phyloP scores from a whole-genome alignment of 1,284 basidiomycete species.

The Cutaneotrichosporon sp. region DNA sequence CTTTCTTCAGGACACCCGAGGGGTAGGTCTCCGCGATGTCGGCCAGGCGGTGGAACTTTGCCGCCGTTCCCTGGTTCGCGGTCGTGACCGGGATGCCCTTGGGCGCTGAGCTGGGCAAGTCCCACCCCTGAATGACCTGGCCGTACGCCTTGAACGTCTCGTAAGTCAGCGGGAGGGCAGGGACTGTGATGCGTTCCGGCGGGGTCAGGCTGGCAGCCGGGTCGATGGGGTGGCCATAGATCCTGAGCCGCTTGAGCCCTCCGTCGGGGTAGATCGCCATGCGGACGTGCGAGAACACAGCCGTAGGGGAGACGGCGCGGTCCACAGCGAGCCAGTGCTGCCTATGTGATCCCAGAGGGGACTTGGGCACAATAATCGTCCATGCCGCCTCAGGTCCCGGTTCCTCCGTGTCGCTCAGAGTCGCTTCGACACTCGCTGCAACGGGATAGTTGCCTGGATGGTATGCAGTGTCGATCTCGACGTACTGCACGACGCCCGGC shows the following conservation, averaged over 20 bases:
- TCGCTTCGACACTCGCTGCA: conserved; percentile 44
- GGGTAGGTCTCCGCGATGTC: conserved; percentile 63
- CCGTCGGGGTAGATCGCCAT: conserved; percentile 92
- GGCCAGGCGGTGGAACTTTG: conserved; percentile 82
- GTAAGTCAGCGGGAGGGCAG: conserved; percentile 68
- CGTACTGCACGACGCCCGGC: conserved; percentile 65
- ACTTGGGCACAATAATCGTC: conserved; percentile 68
- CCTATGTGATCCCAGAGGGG: conserved; percentile 80
- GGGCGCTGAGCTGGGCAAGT: conserved; percentile 44
- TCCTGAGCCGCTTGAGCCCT: conserved; percentile 83
- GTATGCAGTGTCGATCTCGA: conserved; percentile 89
- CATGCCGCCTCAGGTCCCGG: conserved; percentile 55
- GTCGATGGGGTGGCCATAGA: conserved; percentile 62
- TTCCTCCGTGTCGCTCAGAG: conserved; percentile 28
- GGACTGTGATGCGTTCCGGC: conserved; percentile 24
- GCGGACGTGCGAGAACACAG: conserved; percentile 73
- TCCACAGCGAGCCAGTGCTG: conserved; percentile 83
- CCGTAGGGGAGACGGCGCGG: conserved; percentile 53
- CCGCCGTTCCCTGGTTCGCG: conserved; percentile 82
- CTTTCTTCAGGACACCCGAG: conserved; percentile 47
- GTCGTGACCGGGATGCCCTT: conserved; percentile 58
- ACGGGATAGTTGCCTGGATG: conserved; percentile 97
- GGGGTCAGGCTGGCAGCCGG: background rate
- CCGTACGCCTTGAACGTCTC: conserved; percentile 82
- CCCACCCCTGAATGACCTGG: conserved; percentile 71